Evolutionary conservation across 2,329 filamentous ascomycete species (phyloP).

Genomic region (Diaporthe aspalathi): DNA sequence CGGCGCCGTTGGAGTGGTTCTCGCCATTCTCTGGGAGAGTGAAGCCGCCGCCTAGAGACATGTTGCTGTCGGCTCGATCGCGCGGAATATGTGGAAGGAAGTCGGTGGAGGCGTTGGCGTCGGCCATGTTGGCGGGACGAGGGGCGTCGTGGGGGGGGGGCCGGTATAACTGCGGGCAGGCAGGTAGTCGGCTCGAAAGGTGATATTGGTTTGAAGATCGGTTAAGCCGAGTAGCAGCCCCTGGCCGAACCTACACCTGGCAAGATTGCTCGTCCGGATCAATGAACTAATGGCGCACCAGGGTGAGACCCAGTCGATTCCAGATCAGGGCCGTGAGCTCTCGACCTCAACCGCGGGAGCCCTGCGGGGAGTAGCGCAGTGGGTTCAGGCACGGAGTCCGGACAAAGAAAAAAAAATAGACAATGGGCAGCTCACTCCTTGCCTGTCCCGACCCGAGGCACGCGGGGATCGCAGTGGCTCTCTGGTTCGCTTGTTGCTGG

Average conservation of each 20-base stretch:
- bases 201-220: slow-evolving; percentile 24
- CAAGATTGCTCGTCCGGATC: slow-evolving; percentile 13
- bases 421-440: slow-evolving; percentile 18
- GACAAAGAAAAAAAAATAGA: not conserved
- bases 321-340: slow-evolving; percentile 21
- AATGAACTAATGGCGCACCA: slow-evolving; percentile 27
- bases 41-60: slow-evolving; percentile 36
- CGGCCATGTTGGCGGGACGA: slow-evolving; percentile 37
- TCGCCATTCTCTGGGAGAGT: slow-evolving; percentile 33
- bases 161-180: slow-evolving; percentile 22
- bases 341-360: slow-evolving; percentile 26
- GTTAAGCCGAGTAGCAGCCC: slow-evolving; percentile 32
- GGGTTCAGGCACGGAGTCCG: slow-evolving; percentile 8
- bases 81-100: slow-evolving; percentile 38
- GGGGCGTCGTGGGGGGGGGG: slow-evolving; percentile 11
- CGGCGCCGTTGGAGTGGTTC: slow-evolving; percentile 32
- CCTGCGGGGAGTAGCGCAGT: slow-evolving; percentile 19
- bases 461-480: slow-evolving; percentile 17
- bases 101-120: slow-evolving; percentile 39
- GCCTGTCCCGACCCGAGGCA: slow-evolving; percentile 27
- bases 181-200: slow-evolving; percentile 7
- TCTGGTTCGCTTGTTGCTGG: not conserved
- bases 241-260: slow-evolving; percentile 28
- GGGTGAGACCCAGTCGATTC: slow-evolving; percentile 29
- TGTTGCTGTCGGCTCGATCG: slow-evolving; percentile 40